Percentiles rank a stretch among this genome's conserved stretches.
Conservation (phyloP, 1,284 basidiomycete genomes). For the Tylopilus sp. region DNA sequence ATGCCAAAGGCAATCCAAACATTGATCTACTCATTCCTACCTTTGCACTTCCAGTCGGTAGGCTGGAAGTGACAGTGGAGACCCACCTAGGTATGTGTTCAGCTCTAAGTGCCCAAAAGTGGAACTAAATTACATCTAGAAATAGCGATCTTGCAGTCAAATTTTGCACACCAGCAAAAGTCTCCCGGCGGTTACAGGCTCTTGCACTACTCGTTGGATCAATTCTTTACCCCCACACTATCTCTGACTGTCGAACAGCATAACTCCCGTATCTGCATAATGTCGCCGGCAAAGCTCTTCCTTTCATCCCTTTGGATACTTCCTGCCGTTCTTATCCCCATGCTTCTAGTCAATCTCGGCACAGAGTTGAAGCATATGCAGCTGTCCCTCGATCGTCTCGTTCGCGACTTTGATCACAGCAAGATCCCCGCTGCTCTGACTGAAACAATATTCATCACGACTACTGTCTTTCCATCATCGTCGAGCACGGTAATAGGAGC, state of each 20-base stretch:
- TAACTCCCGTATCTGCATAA: slow-evolving; percentile 14
- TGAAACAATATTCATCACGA: slow-evolving; percentile 32
- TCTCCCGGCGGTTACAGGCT: slow-evolving; percentile 35
- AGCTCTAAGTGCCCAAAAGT: background rate
- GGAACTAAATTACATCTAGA: slow-evolving; percentile 17
- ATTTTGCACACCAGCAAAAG: slow-evolving; percentile 28
- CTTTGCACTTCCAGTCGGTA: slow-evolving; percentile 61
- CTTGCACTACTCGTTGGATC: slow-evolving; percentile 50
- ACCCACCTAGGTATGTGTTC: slow-evolving; percentile 41
- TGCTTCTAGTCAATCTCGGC: slow-evolving; percentile 33
- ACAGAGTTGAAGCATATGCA: slow-evolving; percentile 39
- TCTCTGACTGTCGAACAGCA: slow-evolving; percentile 35
- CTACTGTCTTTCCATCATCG: slow-evolving; percentile 30
- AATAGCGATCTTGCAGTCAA: slow-evolving; percentile 19
- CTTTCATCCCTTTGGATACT: slow-evolving; percentile 29
- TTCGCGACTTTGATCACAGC: slow-evolving; percentile 23
- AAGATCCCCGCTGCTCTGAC: slow-evolving; percentile 5
- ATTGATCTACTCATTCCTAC: slow-evolving; percentile 58
- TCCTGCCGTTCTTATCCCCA: slow-evolving; percentile 31
- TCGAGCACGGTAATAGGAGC: slow-evolving; percentile 3
- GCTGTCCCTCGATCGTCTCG: slow-evolving; percentile 33
- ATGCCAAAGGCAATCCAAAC: slow-evolving; percentile 29
- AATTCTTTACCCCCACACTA: slow-evolving; percentile 53
- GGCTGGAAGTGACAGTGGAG: slow-evolving; percentile 58
- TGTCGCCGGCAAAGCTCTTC: slow-evolving; percentile 30